Evolutionary conservation across 495 filamentous ascomycete species (phyloP).

Genomic region (Letharia columbiana): DNA sequence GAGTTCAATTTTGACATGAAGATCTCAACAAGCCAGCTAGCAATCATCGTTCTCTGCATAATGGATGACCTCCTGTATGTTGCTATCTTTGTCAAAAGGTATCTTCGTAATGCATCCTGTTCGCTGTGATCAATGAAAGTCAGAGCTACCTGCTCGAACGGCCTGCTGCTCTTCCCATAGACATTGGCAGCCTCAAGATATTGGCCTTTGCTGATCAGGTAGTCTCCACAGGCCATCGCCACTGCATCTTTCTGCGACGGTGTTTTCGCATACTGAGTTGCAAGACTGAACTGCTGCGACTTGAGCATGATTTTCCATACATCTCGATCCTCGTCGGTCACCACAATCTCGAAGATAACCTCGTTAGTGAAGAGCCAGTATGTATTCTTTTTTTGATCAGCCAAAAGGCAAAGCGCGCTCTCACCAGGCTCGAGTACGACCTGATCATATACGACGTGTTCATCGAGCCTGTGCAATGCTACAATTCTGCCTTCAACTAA

Average conservation of each 20-base stretch:
- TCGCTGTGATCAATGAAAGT: conserved; percentile 83
- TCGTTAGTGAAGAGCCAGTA: conserved; percentile 89
- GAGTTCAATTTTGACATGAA: conserved; percentile 97
- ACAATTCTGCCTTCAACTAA: conserved; percentile 74
- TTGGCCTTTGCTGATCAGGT: conserved; percentile 66
- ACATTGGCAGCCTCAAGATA: conserved; percentile 79
- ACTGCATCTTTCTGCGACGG: conserved; percentile 77
- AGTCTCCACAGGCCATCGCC: conserved; percentile 81
- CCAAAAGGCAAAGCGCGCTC: conserved; percentile 66
- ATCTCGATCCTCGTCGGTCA: conserved; percentile 82
- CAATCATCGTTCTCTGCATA: conserved; percentile 94
- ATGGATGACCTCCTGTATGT: conserved; percentile 71
- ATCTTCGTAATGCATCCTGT: conserved; percentile 84
- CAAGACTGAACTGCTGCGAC: conserved; percentile 76
- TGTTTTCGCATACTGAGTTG: conserved; percentile 67
- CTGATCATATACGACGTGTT: conserved; percentile 77
- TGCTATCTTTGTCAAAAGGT: conserved; percentile 74
- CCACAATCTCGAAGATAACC: conserved; percentile 89
- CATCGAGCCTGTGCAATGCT: conserved; percentile 76
- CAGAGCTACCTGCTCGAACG: conserved; percentile 90
- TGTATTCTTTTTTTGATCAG: conserved; percentile 86
- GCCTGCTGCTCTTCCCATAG: conserved; percentile 91
- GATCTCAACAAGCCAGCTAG: conserved; percentile 88
- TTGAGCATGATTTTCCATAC: conserved; percentile 88
- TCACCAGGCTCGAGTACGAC: conserved; percentile 73